Percentiles rank a stretch among this genome's conserved stretches.
These are phyloP conservation scores for Vararia minispora DNA, from an alignment of 768 basidiomycete species.

Conservation along the genomic window DNA sequence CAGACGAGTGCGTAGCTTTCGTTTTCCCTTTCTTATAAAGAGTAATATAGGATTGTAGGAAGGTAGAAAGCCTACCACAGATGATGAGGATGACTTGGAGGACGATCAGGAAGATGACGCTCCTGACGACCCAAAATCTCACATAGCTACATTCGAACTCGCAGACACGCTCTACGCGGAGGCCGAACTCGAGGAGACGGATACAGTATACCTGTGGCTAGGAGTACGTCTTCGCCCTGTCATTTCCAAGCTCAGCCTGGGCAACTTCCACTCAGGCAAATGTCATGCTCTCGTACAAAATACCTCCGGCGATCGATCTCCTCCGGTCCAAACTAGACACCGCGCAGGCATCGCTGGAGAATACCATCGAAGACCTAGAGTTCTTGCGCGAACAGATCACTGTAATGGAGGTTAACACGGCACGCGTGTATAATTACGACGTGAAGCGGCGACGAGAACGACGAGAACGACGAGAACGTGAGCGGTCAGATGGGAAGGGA, in stretches of 20 bases:
- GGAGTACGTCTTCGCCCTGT: slow-evolving; percentile 49
- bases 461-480: slow-evolving; percentile 22
- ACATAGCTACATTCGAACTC: slow-evolving; percentile 86
- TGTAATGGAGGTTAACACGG: slow-evolving; percentile 93
- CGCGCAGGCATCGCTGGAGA: slow-evolving; percentile 54
- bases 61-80: slow-evolving; percentile 41
- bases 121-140: slow-evolving; percentile 32
- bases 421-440: slow-evolving; percentile 94
- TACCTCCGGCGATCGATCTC: slow-evolving; percentile 65
- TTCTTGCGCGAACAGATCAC: slow-evolving; percentile 92
- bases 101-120: slow-evolving; percentile 45
- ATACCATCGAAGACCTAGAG: slow-evolving; percentile 80
- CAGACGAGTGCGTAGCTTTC: slow-evolving; percentile 40
- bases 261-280: slow-evolving; percentile 58
- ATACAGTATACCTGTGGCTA: slow-evolving; percentile 90
- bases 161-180: slow-evolving; percentile 94
- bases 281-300: slow-evolving; percentile 91
- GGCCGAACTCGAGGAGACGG: slow-evolving; percentile 77
- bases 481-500: slow-evolving; percentile 2
- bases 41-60: slow-evolving; percentile 32
- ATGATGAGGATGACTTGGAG: slow-evolving; percentile 32
- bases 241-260: background rate
- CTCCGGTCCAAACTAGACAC: slow-evolving; percentile 62
- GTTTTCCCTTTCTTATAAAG: background rate
- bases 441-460: slow-evolving; percentile 69